Conservation (phyloP, 768 basidiomycete species). For the Calvatia gigantea region DNA sequence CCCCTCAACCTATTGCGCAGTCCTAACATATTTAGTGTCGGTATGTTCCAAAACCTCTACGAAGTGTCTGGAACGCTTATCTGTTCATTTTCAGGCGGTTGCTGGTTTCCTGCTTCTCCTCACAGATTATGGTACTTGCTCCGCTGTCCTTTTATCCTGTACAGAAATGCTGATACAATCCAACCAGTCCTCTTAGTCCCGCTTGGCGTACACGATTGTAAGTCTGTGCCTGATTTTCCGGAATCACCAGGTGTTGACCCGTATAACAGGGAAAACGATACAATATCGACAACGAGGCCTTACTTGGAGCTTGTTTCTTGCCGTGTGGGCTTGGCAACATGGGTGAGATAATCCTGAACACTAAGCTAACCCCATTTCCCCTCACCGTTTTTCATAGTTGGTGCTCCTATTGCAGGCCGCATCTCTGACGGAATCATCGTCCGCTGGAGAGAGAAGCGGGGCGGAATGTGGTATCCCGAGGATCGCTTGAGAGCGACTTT, state of each 20-base stretch:
- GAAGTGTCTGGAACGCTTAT: too few relatives aligned
- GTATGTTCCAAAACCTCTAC: not conserved
- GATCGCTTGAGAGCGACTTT: constrained; percentile 57
- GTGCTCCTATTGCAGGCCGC: constrained; percentile 55
- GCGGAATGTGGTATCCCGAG: constrained; percentile 63
- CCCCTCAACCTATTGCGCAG: constrained; percentile 50
- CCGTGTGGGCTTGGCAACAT: constrained; percentile 58
- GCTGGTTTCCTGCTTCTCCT: constrained; percentile 44
- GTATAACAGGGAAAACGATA: constrained; percentile 50
- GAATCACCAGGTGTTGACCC: not conserved
- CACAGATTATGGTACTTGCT: constrained; percentile 21
- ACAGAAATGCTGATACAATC: constrained; percentile 36
- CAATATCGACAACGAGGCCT: constrained; percentile 48
- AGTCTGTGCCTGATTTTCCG: not conserved
- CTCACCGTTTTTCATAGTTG: constrained; percentile 35
- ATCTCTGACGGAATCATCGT: constrained; percentile 55
- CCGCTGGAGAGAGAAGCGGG: constrained; percentile 43
- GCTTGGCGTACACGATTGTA: constrained; percentile 27
- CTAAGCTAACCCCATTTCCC: not conserved
- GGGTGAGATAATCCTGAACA: constrained; percentile 30
- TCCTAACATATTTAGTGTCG: constrained; percentile 2
- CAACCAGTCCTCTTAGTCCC: not conserved
- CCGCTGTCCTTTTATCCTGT: constrained; percentile 27
- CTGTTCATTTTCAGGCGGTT: not conserved
- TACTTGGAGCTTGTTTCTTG: constrained; percentile 58